phyloP scores from a whole-genome alignment of 1,284 basidiomycete species.

The Stygiomarasmius scandens region DNA sequence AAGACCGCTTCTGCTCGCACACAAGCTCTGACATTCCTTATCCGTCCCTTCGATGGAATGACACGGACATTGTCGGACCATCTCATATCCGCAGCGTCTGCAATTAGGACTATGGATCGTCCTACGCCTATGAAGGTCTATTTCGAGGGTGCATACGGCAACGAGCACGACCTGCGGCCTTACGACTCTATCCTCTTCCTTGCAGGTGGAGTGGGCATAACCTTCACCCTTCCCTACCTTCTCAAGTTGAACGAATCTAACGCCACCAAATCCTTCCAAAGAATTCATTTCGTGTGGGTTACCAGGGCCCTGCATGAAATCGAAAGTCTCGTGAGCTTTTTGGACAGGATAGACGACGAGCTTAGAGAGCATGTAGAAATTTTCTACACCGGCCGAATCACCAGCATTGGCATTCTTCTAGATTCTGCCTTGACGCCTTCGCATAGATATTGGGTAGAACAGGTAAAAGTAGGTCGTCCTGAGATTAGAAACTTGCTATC shows the following conservation, averaged over 20 bases:
- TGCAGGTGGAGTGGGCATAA: conserved; percentile 7
- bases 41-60: conserved; percentile 10
- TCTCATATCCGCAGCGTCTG: not conserved
- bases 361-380: not conserved
- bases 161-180: conserved; percentile 1
- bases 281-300: conserved; percentile 7
- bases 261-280: not conserved
- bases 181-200: conserved; percentile 9
- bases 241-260: not conserved
- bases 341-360: conserved; percentile 4
- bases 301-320: conserved; percentile 3
- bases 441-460: not conserved
- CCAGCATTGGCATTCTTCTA: not conserved
- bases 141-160: conserved; percentile 9
- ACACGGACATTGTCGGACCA: not conserved
- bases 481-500: not conserved
- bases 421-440: not conserved
- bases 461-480: not conserved
- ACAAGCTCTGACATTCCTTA: conserved; percentile 6
- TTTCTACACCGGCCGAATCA: conserved; percentile 5
- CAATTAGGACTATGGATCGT: not conserved
- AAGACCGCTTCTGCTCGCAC: not conserved
- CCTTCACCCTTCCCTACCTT: conserved; percentile 6
- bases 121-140: conserved; percentile 2
- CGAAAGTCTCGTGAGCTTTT: conserved; percentile 3